Conservation (phyloP, 148 eudicot species). For the Suaeda aralocaspica region DNA sequence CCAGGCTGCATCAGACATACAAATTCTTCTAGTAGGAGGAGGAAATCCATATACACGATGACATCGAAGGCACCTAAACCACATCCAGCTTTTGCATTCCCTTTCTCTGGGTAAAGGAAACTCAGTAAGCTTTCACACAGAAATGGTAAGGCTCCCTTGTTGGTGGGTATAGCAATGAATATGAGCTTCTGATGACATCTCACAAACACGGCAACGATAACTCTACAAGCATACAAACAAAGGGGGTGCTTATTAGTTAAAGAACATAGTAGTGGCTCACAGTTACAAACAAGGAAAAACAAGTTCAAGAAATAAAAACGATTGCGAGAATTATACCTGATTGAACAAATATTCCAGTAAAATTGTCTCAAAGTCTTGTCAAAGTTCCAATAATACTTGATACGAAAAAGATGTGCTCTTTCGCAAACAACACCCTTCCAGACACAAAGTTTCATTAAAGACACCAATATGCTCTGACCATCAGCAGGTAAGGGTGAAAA, state of each 20-base stretch:
- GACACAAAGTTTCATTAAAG: slow-evolving; percentile 78
- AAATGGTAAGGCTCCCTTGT: slow-evolving; percentile 92
- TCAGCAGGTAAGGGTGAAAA: slow-evolving; percentile 81
- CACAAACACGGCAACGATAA: slow-evolving; percentile 73
- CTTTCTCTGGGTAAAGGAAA: slow-evolving; percentile 63
- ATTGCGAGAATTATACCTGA: slow-evolving; percentile 46
- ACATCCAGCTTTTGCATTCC: slow-evolving; percentile 98
- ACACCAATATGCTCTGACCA: slow-evolving; percentile 85
- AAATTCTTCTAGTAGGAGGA: slow-evolving; percentile 84
- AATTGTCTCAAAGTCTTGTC: slow-evolving; percentile 95
- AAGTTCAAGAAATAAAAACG: not conserved
- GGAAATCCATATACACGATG: slow-evolving; percentile 76
- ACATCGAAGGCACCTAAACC: slow-evolving; percentile 95
- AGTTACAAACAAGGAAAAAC: slow-evolving; percentile 7
- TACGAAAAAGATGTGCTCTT: slow-evolving; percentile 87
- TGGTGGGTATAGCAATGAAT: slow-evolving; percentile 90
- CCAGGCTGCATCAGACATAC: slow-evolving; percentile 99
- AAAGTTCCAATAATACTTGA: slow-evolving; percentile 83
- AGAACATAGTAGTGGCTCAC: not conserved
- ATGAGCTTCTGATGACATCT: slow-evolving; percentile 91
- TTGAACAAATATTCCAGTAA: slow-evolving; percentile 80
- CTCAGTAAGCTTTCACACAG: slow-evolving; percentile 88
- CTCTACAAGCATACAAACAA: slow-evolving; percentile 38
- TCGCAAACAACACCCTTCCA: slow-evolving; percentile 97
- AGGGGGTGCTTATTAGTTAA: slow-evolving; percentile 12